These are phyloP conservation scores for Entomortierella chlamydospora DNA, from an alignment of 192 early-diverging fungal species.

Conservation along the genomic window DNA sequence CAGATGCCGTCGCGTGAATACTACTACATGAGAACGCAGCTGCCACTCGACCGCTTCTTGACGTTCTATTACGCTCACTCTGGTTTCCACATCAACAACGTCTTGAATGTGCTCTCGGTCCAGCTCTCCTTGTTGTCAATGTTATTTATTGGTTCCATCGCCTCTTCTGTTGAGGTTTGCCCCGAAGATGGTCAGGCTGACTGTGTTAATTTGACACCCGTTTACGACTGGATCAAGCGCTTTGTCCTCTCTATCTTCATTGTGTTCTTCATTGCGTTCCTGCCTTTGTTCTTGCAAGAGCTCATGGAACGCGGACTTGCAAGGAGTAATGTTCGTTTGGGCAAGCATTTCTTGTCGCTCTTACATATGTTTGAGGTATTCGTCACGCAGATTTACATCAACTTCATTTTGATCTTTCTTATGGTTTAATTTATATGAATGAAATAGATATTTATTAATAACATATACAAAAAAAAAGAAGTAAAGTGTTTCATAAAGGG, in stretches of 20 bases:
- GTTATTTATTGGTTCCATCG: slow-evolving; percentile 81
- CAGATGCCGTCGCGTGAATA: slow-evolving; percentile 95
- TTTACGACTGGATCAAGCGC: slow-evolving; percentile 86
- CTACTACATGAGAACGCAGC: slow-evolving; percentile 87
- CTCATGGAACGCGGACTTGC: slow-evolving; percentile 85
- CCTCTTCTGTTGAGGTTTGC: slow-evolving; percentile 69
- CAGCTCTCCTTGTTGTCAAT: slow-evolving; percentile 85
- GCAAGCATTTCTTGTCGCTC: slow-evolving; percentile 85
- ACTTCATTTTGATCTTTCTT: slow-evolving; percentile 84
- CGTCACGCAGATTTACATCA: slow-evolving; percentile 87
- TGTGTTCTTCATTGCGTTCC: slow-evolving; percentile 83
- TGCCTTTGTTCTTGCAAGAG: slow-evolving; percentile 87
- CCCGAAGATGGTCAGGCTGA: slow-evolving; percentile 68
- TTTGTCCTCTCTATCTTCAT: slow-evolving; percentile 84
- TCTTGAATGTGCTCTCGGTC: slow-evolving; percentile 85
- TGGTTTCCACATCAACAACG: slow-evolving; percentile 91
- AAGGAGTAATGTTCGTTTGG: slow-evolving; percentile 74
- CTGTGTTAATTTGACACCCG: slow-evolving; percentile 79
- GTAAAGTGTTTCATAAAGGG: too few relatives aligned
- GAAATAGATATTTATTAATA: too few relatives aligned
- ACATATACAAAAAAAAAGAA: too few relatives aligned
- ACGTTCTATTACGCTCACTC: slow-evolving; percentile 93
- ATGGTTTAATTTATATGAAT: too few relatives aligned
- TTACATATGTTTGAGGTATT: slow-evolving; percentile 88
- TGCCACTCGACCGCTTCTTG: slow-evolving; percentile 86